Base-by-base conservation (phyloP, 768 basidiomycete species). In the Boletus bicolor region DNA sequence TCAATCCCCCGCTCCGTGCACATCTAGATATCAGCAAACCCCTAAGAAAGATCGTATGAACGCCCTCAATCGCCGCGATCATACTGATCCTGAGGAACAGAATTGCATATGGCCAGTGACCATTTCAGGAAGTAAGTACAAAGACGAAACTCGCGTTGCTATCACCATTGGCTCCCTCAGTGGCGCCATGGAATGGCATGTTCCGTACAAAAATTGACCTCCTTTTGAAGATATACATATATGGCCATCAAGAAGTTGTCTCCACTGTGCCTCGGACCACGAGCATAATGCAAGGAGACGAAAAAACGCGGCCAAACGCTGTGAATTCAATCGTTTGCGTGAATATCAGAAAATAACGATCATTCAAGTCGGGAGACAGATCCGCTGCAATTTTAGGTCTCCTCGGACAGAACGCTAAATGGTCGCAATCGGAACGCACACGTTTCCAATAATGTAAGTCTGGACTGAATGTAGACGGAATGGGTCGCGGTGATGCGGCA, bases 321-420 rank as follows among this genome's bases (percentile, higher is more conserved):
- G 28, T 37, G 36, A 37, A 57, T 51, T 43, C 30, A 30, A 30
- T 49, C 38, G 44, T 49, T 41, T 38, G 24, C 7, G 37, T 21
- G 61, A 39, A 51, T 47, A 55, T 46, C 43, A 60, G 47, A 45
- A 17, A 26, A 36, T 30, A 42, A 7, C 38, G 38, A 43, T 32
- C 34, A 36, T 45, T 54, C 46, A 36, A 51, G 28, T 17, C 39
- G 44, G 12, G 37, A 36, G 35, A n/a, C 36, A 28, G 19, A 30
- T 14, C 37, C 34, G 32, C 37, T 11, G 42, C 7, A 12, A 4
- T 14, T 37, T 44, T 21, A 38, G 35, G 11, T 37, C 45, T 49
- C 59, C 66, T 62, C 66, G 63, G 60, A 65, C 65, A 56, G 53
- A 49, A 44, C 39, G 35, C 28, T 53, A 55, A 45, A 38, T 36